Conservation (phyloP, 2,329 filamentous ascomycete genomes). For the Trichophyton simii region DNA sequence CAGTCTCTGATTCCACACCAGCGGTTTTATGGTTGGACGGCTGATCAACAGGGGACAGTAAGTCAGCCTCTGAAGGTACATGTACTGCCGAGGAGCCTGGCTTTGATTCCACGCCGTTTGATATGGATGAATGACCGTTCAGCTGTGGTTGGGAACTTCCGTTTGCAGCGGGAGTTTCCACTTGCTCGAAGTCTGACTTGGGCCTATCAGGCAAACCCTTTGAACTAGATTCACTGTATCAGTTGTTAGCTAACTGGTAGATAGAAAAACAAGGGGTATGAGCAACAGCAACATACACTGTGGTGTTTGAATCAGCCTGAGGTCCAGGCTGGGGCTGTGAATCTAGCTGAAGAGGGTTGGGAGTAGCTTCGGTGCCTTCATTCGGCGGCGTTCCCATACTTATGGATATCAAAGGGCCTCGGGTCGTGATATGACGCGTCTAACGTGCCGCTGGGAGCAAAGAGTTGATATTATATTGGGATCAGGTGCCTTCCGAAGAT, state of each 20-base stretch:
- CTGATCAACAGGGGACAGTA: neutral
- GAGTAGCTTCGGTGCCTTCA: neutral
- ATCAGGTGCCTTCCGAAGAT: neutral
- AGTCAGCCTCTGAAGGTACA: neutral
- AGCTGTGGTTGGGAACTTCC: constrained; percentile 5
- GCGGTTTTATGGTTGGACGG: neutral
- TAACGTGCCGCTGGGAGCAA: too few relatives aligned
- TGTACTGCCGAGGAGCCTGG: neutral
- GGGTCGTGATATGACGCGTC: neutral
- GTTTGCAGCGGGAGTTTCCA: neutral
- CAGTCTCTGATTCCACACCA: constrained; percentile 3
- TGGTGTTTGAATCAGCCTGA: neutral
- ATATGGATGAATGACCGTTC: constrained; percentile 7
- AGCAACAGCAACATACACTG: neutral
- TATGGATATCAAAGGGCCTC: neutral
- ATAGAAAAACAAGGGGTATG: neutral
- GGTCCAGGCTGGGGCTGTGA: neutral
- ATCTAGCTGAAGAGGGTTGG: neutral
- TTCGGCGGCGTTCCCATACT: neutral
- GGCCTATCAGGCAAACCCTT: neutral
- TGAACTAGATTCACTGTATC: neutral
- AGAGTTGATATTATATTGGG: neutral
- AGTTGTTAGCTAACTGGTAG: neutral
- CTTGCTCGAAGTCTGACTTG: neutral
- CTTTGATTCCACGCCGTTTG: neutral